Percentiles rank a stretch among this genome's conserved stretches.
These are phyloP conservation scores for Scenedesmus sp. DNA, from an alignment of 163 green algal species.

Conservation along the genomic window DNA sequence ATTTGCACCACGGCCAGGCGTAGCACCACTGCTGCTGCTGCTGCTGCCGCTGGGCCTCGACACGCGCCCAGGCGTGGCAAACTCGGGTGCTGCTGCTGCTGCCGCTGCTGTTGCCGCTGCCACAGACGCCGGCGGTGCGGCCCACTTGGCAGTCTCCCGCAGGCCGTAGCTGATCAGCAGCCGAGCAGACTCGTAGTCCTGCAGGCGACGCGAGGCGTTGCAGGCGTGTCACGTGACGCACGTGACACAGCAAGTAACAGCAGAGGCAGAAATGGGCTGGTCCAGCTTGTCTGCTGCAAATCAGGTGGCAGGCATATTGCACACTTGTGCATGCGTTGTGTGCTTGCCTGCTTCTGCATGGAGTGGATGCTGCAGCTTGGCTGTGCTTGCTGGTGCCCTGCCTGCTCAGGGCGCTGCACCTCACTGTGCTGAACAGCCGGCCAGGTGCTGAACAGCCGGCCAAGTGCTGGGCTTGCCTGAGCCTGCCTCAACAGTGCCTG, in stretches of 20 bases:
- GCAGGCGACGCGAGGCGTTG: not conserved
- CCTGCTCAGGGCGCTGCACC: too few species aligned
- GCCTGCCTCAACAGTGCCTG: too few species aligned
- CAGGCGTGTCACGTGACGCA: too few species aligned
- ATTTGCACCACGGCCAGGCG: not conserved
- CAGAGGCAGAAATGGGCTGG: too few species aligned
- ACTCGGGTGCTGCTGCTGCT: constrained; percentile 21
- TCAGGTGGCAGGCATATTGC: too few species aligned
- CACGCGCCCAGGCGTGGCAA: constrained; percentile 9
- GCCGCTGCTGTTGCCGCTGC: constrained; percentile 13
- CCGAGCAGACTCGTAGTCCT: constrained; percentile 59
- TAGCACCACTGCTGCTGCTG: constrained; percentile 26
- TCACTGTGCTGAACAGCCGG: too few species aligned
- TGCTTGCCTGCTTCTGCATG: too few species aligned
- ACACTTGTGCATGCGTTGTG: too few species aligned
- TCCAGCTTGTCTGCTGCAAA: too few species aligned
- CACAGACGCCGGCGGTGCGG: constrained; percentile 12
- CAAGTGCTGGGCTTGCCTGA: too few species aligned
- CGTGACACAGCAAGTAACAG: not conserved
- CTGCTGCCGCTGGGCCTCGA: not conserved
- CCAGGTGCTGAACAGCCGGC: too few species aligned
- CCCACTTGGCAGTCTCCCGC: constrained; percentile 54
- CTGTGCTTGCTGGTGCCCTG: too few species aligned
- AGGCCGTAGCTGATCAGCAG: constrained; percentile 64
- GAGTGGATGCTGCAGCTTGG: not conserved